Base-by-base conservation (phyloP, 768 basidiomycete genomes). In the Chiua virens region DNA sequence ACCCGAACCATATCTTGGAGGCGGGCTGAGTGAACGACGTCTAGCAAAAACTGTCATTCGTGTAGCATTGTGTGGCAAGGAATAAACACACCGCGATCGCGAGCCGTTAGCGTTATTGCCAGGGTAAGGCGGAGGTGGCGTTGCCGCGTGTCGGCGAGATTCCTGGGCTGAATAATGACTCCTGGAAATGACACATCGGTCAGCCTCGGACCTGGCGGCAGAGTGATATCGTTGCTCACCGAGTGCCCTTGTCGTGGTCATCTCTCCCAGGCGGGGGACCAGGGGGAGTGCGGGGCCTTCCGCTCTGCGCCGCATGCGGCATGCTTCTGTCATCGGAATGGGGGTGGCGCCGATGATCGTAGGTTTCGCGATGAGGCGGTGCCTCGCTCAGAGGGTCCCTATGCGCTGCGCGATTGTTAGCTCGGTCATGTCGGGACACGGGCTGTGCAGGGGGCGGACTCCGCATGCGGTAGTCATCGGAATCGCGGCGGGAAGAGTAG, bases 11-110 rank as follows among this genome's bases (percentile, higher is more conserved):
- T 80, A 71, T 38, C 81, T 75, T 50, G 79, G 71, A 54, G 79
- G 77, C 53, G 80, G 81, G 59, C 88, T 90, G 60, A 82, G 77
- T 30, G 89, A 91, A 46, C 88, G 85, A 58, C 88, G 85, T 50
- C 86, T 87, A 53, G 25, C 21, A 46, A 45, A 36, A 18, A 22
- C 40, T 22, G 47, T 34, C 4, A 40, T 52, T n/a, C 5, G 21
- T 2, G 20, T 0, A 17, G 11, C 11, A 30, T n/a, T n/a, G 20
- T 8, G 8, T 27, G 53, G 47, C 5, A 53, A 36, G 23, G 17
- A 43, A 38, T 40, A 43, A 40, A 23, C 56, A 40, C 21, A 74
- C 83, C 76, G 60, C 67, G 73, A 64, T 57, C 73, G 70, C 46
- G 73, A 62, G 49, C 77, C 75, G 40, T 74, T 71, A 25, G 66